phyloP scores from a whole-genome alignment of 179 eudicot species.

The Camellia oleifera region DNA sequence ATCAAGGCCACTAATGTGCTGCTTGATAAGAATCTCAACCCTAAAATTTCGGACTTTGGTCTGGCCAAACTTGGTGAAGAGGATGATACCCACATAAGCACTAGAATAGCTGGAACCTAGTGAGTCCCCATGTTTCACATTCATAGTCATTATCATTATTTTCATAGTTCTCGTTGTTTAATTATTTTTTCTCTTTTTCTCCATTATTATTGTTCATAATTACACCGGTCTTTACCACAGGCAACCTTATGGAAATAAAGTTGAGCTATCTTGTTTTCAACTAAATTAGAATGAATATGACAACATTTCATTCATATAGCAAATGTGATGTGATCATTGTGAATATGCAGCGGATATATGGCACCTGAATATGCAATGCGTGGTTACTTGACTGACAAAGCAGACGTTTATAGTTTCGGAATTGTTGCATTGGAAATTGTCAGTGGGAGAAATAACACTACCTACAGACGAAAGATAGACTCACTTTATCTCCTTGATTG shows the following conservation, averaged over 20 bases:
- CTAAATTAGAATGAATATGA: neutral
- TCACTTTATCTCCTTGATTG: constrained; percentile 36
- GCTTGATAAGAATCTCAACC: constrained; percentile 37
- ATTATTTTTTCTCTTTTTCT: too few species aligned
- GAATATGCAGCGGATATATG: constrained; percentile 40
- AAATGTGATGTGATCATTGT: neutral
- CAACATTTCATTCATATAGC: neutral
- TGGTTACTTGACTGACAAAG: constrained; percentile 42
- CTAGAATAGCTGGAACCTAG: constrained; percentile 50
- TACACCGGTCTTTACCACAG: too few species aligned
- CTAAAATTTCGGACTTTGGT: constrained; percentile 51
- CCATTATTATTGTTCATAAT: too few species aligned
- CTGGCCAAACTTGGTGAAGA: constrained; percentile 51
- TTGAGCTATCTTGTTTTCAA: neutral
- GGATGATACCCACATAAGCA: constrained; percentile 44
- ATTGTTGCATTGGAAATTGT: constrained; percentile 38
- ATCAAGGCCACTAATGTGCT: constrained; percentile 51
- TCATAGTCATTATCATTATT: neutral
- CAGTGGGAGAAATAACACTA: constrained; percentile 32
- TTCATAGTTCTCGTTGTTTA: neutral
- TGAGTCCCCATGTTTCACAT: constrained; percentile 24
- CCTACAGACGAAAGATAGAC: constrained; percentile 23
- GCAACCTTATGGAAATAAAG: too few species aligned
- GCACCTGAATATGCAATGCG: constrained; percentile 51
- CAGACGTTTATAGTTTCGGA: constrained; percentile 47